phyloP scores from a whole-genome alignment of 2,329 filamentous ascomycete genomes.

The Harringtonia lauricola region DNA sequence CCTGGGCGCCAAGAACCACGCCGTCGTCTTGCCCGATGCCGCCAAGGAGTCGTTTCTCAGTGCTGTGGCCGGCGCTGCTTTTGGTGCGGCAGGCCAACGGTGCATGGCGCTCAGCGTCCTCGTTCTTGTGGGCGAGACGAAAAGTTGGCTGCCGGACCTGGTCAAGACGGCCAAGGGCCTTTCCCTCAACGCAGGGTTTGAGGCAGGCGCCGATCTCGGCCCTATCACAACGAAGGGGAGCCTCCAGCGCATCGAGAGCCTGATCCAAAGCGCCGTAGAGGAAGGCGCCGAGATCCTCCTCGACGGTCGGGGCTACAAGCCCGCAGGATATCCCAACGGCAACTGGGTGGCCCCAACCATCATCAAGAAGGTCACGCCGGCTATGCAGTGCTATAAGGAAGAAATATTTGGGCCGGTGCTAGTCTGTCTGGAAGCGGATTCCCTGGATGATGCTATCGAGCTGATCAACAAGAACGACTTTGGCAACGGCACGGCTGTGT shows the following conservation, averaged over 20 bases:
- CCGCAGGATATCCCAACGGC: conserved; percentile 67
- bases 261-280: conserved; percentile 66
- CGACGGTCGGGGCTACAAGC: conserved; percentile 64
- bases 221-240: conserved; percentile 71
- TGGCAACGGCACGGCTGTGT: conserved; percentile 76
- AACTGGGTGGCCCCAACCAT: conserved; percentile 79
- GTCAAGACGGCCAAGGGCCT: conserved; percentile 63
- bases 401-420: conserved; percentile 81
- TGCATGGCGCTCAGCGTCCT: conserved; percentile 80
- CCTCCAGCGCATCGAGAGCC: conserved; percentile 62
- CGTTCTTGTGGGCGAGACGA: conserved; percentile 74
- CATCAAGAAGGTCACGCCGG: conserved; percentile 66
- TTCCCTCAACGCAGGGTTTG: conserved; percentile 69
- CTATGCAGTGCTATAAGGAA: conserved; percentile 75
- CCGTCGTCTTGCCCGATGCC: conserved; percentile 70
- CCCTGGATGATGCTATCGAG: conserved; percentile 67
- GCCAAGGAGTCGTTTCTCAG: conserved; percentile 85
- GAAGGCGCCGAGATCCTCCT: conserved; percentile 73
- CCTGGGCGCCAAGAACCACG: conserved; percentile 81
- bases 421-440: conserved; percentile 67
- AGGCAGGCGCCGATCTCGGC: conserved; percentile 66
- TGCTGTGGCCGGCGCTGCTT: conserved; percentile 71
- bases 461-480: conserved; percentile 80
- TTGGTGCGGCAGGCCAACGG: conserved; percentile 73
- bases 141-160: conserved; percentile 68